These are phyloP conservation scores for Hymenoscyphus albidus DNA, from an alignment of 2,329 filamentous ascomycete species.

Conservation along the genomic window DNA sequence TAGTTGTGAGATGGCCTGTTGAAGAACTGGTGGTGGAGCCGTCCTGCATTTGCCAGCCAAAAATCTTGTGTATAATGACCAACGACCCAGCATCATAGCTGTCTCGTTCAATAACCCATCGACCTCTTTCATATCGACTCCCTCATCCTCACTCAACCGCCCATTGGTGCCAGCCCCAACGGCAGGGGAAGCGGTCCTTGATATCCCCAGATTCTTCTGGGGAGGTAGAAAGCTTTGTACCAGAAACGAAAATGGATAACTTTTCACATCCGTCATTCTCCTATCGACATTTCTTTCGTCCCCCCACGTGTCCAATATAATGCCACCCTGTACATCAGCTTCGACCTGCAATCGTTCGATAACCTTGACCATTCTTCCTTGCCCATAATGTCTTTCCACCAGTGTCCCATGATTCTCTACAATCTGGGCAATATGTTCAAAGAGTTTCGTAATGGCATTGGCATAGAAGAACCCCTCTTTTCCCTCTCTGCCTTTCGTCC, in stretches of 20 bases:
- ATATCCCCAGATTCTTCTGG: slow-evolving; percentile 60
- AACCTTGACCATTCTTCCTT: slow-evolving; percentile 89
- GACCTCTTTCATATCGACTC: slow-evolving; percentile 94
- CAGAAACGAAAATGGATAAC: slow-evolving; percentile 94
- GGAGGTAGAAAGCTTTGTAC: slow-evolving; percentile 86
- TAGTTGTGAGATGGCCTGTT: slow-evolving; percentile 33
- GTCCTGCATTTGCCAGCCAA: slow-evolving; percentile 81
- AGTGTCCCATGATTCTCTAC: slow-evolving; percentile 86
- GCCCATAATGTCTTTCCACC: slow-evolving; percentile 90
- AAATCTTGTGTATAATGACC: slow-evolving; percentile 90
- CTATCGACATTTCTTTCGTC: slow-evolving; percentile 83
- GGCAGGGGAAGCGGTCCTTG: slow-evolving; percentile 74
- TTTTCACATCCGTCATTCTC: slow-evolving; percentile 90
- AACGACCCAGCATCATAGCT: slow-evolving; percentile 85
- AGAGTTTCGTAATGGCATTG: slow-evolving; percentile 82
- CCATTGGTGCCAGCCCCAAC: slow-evolving; percentile 48
- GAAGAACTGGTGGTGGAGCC: slow-evolving; percentile 36
- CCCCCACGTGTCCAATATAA: slow-evolving; percentile 91
- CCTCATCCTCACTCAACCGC: slow-evolving; percentile 77
- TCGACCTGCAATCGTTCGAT: slow-evolving; percentile 91
- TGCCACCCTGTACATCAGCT: slow-evolving; percentile 92
- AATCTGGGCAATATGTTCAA: slow-evolving; percentile 96
- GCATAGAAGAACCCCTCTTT: slow-evolving; percentile 89
- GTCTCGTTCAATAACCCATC: slow-evolving; percentile 85
- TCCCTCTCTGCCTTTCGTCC: slow-evolving; percentile 52